These are phyloP conservation scores for Ustanciosporium gigantosporum DNA, from an alignment of 1,284 basidiomycete species.

Conservation along the genomic window DNA sequence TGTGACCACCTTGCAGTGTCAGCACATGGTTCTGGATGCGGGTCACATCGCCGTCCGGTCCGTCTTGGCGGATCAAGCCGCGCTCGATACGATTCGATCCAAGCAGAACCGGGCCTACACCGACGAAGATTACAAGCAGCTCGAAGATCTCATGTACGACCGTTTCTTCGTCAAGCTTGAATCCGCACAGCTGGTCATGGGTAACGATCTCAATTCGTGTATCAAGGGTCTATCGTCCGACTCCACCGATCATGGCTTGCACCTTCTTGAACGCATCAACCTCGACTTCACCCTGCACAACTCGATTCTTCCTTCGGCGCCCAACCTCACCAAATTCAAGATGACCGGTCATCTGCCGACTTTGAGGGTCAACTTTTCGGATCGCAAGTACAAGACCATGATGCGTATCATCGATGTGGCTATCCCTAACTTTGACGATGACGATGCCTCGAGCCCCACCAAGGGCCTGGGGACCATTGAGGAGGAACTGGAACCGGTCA, in stretches of 20 bases:
- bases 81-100: conserved; percentile 76
- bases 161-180: conserved; percentile 82
- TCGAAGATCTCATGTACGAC: conserved; percentile 97
- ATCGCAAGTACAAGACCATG: conserved; percentile 90
- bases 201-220: conserved; percentile 80
- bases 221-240: conserved; percentile 67
- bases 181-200: conserved; percentile 89
- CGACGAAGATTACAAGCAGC: conserved; percentile 82
- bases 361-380: conserved; percentile 90
- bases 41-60: conserved; percentile 94
- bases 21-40: conserved; percentile 90
- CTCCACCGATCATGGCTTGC: conserved; percentile 67
- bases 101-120: conserved; percentile 86
- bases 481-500: conserved; percentile 28
- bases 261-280: conserved; percentile 86
- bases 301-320: conserved; percentile 85
- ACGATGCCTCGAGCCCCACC: conserved; percentile 32
- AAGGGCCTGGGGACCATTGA: conserved; percentile 27
- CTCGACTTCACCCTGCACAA: conserved; percentile 89
- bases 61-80: conserved; percentile 81
- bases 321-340: conserved; percentile 87
- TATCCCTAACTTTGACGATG: conserved; percentile 80
- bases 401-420: conserved; percentile 91
- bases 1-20: conserved; percentile 76
- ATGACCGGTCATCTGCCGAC: conserved; percentile 86